These are phyloP conservation scores for Aspergillus pseudoviridinutans DNA, from an alignment of 2,329 filamentous ascomycete genomes.

Conservation along the genomic window DNA sequence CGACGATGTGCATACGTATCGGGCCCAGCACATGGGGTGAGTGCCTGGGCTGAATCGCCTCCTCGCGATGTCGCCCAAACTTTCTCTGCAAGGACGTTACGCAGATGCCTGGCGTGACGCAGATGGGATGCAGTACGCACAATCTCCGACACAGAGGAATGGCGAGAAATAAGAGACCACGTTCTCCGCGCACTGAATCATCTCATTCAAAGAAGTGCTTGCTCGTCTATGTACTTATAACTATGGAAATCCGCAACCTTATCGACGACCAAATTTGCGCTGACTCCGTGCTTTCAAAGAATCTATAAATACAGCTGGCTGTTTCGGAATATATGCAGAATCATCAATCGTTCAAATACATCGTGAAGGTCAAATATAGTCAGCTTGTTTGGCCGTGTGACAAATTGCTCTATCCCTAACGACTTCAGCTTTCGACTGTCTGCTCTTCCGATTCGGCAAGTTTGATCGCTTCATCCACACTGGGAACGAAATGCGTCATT, in stretches of 20 bases:
- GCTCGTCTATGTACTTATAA: neutral
- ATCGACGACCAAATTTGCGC: neutral
- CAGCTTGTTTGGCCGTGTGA: neutral
- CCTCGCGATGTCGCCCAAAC: neutral
- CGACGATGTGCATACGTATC: neutral
- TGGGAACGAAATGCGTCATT: slow-evolving; percentile 69
- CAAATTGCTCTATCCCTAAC: neutral
- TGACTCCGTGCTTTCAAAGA: neutral
- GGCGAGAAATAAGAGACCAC: neutral
- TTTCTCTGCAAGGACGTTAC: neutral
- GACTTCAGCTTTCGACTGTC: slow-evolving; percentile 31
- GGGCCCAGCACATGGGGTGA: too few relatives aligned
- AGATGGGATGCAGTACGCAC: neutral
- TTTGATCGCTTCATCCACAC: slow-evolving; percentile 78
- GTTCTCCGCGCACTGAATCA: neutral
- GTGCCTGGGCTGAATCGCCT: neutral
- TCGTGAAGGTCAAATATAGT: neutral
- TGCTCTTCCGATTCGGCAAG: slow-evolving; percentile 70
- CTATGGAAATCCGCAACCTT: neutral
- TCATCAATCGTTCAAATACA: slow-evolving; percentile 2
- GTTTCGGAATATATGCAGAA: neutral
- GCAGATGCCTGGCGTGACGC: neutral
- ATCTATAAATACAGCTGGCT: neutral
- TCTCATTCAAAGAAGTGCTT: neutral
- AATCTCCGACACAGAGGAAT: neutral